Percentiles rank a stretch among this genome's conserved stretches.
phyloP scores from a whole-genome alignment of 108 stramenopile genomes.

The Cyclotella distinguenda region DNA sequence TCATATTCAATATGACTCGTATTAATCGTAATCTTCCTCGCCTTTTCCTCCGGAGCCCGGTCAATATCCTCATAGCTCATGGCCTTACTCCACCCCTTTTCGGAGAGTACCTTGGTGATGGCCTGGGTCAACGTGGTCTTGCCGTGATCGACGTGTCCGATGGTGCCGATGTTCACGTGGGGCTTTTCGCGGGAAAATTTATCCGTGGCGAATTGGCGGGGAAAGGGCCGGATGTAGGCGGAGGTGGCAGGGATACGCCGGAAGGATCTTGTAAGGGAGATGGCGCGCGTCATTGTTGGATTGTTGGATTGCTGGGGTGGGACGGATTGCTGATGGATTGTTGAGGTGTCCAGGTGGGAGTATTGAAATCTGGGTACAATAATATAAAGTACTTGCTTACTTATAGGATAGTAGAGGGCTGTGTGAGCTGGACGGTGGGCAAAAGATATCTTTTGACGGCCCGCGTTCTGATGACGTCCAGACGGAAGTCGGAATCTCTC shows the following conservation, averaged over 20 bases:
- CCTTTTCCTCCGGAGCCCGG: slow-evolving; percentile 97
- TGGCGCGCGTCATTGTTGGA: no score
- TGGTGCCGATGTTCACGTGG: slow-evolving; percentile 99
- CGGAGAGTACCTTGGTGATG: slow-evolving; percentile 95
- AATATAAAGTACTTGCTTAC: no score
- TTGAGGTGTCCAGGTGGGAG: no score
- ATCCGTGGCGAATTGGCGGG: slow-evolving; percentile 50
- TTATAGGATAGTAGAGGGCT: no score
- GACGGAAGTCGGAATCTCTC: no score
- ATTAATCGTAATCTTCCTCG: slow-evolving; percentile 95
- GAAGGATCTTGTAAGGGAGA: no score
- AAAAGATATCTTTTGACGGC: no score
- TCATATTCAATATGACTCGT: slow-evolving; percentile 98
- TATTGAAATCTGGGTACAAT: no score
- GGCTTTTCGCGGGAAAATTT: slow-evolving; percentile 92
- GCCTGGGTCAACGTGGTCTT: slow-evolving; percentile 99
- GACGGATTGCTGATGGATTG: no score
- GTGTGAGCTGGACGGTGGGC: no score
- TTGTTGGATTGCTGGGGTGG: no score
- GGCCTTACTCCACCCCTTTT: slow-evolving; percentile 84
- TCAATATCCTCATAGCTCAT: slow-evolving; percentile 97
- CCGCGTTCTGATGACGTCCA: no score
- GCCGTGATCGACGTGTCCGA: slow-evolving; percentile 99
- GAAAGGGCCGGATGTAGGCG: neutral
- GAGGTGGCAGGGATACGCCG: slow-evolving; percentile 10